Evolutionary conservation across 352 stramenopile genomes (phyloP), one percentile per base, ranked within the genome.

Genomic region (Phytophthora chlamydospora): DNA sequence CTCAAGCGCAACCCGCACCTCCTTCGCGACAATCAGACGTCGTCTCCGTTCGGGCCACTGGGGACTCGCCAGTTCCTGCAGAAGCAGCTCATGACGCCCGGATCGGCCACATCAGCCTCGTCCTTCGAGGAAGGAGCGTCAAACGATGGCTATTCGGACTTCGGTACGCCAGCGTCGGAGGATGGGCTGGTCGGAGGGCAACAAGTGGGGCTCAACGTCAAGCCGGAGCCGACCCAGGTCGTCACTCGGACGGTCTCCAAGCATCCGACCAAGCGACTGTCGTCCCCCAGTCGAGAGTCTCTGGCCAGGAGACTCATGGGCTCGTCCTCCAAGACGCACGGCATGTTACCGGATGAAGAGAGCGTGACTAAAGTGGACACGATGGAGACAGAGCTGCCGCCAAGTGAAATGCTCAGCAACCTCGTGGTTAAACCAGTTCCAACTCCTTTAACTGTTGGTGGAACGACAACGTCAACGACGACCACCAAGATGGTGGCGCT

Each of bases 101-200:
- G 65, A 3, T 77, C 69, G 1, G 69, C 57, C 1, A 77, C 69
- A 1, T 77, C 69, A 14, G 60, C 65, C 12, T 77, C 69, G 32
- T 75, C 69, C 4, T 78, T 75, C 40, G 69, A 78, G 56, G 69
- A 75, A 49, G 41, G 57, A 2, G 55, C 55, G 6, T 71, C 59
- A 1, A 59, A 60, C 56, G 64, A 77, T 42, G 55, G 60, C 7
- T 64, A 70, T 19, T 78, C 65, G 0, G 69, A 74, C 39, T 53
- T 32, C 19, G 56, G 66, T 0, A 78, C 69, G 7, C 69, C 65
- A 16, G 47, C 43, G 16, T 62, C 61, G 0, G 49, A 57, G 5
- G 39, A 40, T 12, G 51, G 40, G 1, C 11, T 33, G 17, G 16
- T 31, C 27, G 27, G 27, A 31, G 27, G 0, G 13, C 24, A 32